Conservation (phyloP, 148 eudicot genomes). For the Polygonum maritimum region DNA sequence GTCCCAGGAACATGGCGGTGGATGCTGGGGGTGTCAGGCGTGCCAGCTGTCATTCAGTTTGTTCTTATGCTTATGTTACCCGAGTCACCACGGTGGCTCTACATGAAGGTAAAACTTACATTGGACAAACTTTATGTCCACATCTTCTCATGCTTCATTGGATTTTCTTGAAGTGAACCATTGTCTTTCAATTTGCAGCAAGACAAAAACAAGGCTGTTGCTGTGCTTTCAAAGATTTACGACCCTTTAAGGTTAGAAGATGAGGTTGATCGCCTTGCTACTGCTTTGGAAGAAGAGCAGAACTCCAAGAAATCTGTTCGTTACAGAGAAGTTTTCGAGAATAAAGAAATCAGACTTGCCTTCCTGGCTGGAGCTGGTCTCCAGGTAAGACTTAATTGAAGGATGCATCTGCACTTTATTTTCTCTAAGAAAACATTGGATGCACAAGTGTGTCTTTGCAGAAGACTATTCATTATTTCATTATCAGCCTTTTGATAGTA, state of each 20-base stretch:
- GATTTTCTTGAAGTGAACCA: neutral
- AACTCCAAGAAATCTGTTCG: constrained; percentile 43
- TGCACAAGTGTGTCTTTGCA: neutral
- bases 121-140: neutral
- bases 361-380: constrained; percentile 96
- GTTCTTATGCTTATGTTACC: constrained; percentile 72
- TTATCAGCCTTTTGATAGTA: neutral
- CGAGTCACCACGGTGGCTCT: constrained; percentile 97
- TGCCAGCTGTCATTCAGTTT: constrained; percentile 84
- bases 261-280: constrained; percentile 66
- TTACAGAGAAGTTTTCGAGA: constrained; percentile 55
- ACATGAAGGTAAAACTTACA: constrained; percentile 49
- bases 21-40: constrained; percentile 93
- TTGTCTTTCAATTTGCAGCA: constrained; percentile 31
- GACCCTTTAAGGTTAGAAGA: constrained; percentile 74
- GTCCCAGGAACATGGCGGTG: constrained; percentile 98
- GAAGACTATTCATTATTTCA: neutral
- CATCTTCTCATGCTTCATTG: neutral
- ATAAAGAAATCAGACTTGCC: constrained; percentile 79
- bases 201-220: constrained; percentile 59
- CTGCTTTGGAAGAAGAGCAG: constrained; percentile 67
- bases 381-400: constrained; percentile 40
- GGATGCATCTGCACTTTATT: constrained; percentile 2
- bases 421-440: neutral
- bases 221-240: constrained; percentile 79